Base-by-base conservation (phyloP, 2,329 filamentous ascomycete genomes). In the Geosmithia putterillii region DNA sequence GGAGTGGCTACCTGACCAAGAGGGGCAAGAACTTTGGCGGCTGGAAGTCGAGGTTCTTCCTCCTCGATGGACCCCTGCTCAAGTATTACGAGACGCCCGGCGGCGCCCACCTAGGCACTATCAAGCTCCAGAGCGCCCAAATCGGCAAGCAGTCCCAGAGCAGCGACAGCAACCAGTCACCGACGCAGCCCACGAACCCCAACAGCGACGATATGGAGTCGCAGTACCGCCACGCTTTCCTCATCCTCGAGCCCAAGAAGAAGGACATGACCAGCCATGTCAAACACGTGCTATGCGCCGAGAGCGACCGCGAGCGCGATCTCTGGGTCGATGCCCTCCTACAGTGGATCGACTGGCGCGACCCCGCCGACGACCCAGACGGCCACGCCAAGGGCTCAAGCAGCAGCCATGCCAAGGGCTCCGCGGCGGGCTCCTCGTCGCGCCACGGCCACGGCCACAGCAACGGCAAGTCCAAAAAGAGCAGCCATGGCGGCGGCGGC, bases 21-120 rank as follows among this genome's bases (percentile, higher is more conserved):
- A 79, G 86, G 52, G 92, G 92, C 41, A 98, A 98, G 70, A 96
- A 96, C 56, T 98, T 98, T 64, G 92, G 92, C 42, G 92, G 92
- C 41, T 98, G 92, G 92, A 98, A 98, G 63, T 89, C 88, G 10
- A 66, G 77, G 28, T 80, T 77, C 55, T 81, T 81, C 54, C 64
- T 77, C 19, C 65, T 79, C 12, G 73, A 78, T 42, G 73, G 75
- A 0, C 73, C 74, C n/a, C 62, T 68, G 8, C 55, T 98, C 53
- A 88, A 84, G 54, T 98, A 98, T 59, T 96, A 86, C 54, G 92
- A 98, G 62, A 79, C 83, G 2, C 88, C 87, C 3, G 89, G 90
- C 41, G 92, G 92, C 38, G 80, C 87, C 15, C 87, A 95, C 58
- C 67, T 96, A 35, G 92, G 92, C 3, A 90, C 87, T 2, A 96